Base-by-base conservation (phyloP, 1,284 basidiomycete species). In the Heterobasidion occidentale region DNA sequence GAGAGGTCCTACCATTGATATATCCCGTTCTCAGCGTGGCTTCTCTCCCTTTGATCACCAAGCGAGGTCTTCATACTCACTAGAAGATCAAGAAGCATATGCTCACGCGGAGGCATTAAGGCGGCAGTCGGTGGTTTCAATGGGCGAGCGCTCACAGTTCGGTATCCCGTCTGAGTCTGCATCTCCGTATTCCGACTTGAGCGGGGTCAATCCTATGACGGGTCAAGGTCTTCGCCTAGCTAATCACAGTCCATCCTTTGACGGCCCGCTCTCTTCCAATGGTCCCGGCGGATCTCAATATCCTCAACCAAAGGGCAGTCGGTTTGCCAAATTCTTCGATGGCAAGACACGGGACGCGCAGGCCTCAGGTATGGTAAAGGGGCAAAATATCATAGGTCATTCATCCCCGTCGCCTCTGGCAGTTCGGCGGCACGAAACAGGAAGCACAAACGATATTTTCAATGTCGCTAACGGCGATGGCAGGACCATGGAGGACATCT, bases 241-340 rank as follows among this genome's bases (percentile, higher is more conserved):
- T 27, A 62, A 60, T 46, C 60, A 61, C 34, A 65, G 56, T 54
- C 60, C 57, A 46, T 59, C 56, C 19, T 60, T 60, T 45, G 56
- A 63, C 15, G n/a, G 56, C 9, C 35, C 36, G 36, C 17, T 45
- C n/a, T 62, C 61, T 52, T 65, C 62, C 46, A 65, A 61, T 51
- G 55, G 61, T 46, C 58, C 59, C 9, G 65, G 64, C 27, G 67
- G 62, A 9, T 58, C 64, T 12, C 66, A 64, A 46, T 73, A 79
- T 64, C 74, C 78, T 15, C 69, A 74, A 42, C 75, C 74, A 36
- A 88, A 84, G 68, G 88, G 88, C 36, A 90, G 88, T 65, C 82
- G 88, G 34, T 87, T 91, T 67, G 88, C 88, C 36, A 91, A 90
- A 66, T 89, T 90, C 67, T 91, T 90, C 60, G 89, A 90, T 61